Evolutionary conservation across 345 rosid genomes (phyloP), one percentile per base, ranked within the genome.

Genomic region (Brassica incana): DNA sequence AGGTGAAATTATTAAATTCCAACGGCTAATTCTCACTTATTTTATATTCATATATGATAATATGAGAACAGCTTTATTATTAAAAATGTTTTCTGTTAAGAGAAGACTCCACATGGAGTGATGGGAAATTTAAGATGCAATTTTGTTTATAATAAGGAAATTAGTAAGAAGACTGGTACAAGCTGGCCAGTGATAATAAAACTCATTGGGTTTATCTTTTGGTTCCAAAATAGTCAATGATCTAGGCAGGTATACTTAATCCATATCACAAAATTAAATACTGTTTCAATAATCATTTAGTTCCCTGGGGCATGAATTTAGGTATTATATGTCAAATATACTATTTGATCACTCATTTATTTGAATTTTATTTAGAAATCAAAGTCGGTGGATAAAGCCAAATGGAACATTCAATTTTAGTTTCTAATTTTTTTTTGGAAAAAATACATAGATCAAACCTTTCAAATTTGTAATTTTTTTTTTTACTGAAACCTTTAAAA

Each of bases 181-280:
- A 79, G 82, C 82, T 79, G 78, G 82, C 78, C 74, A 73, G 45
- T 32, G 82, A 74, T 68, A 35, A 56, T 48, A 33, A 73, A 25
- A 72, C 52, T 67, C 43, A 32, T 33, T 33, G 36, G 36, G 36
- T 50, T 36, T 16, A 2, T 69, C 18, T 79, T 61, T 10, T 9
- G 50, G 74, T 74, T 69, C 54, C 4, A 38, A 73, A 61, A 72
- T 73, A 74, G 83, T 80, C 83, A 80, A 80, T 74, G 75, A 54
- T 74, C 68, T 70, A n/a, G 72, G 63, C 36, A 65, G 61, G 23
- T 38, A 11, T 40, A 38, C 54, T 67, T 67, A 68, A 68, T 40
- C 73, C 9, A 30, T 7, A 58, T 6, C 59, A 59, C 29, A 63
- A 18, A 32, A 58, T 18, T 29, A 65, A 18, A 8, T 72, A 56